These are phyloP conservation scores for Zasmidium cellare DNA, from an alignment of 2,329 filamentous ascomycete genomes.

Conservation along the genomic window DNA sequence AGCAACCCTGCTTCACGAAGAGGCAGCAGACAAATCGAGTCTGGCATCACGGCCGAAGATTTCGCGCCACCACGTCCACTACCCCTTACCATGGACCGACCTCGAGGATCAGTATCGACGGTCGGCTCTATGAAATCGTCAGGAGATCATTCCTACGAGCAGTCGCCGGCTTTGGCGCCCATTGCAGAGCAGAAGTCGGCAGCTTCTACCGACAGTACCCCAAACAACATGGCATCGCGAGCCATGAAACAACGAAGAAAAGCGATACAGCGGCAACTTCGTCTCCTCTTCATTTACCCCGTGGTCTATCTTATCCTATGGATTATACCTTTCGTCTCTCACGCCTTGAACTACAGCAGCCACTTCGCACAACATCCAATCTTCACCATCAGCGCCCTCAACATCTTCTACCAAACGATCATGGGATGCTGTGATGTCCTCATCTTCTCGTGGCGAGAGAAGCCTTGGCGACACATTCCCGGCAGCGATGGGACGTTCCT, in stretches of 20 bases:
- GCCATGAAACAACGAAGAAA: constrained; percentile 19
- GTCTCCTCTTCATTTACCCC: constrained; percentile 75
- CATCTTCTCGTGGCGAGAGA: constrained; percentile 69
- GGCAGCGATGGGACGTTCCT: constrained; percentile 44
- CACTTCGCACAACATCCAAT: constrained; percentile 53
- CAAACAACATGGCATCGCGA: constrained; percentile 15
- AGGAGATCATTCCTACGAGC: constrained; percentile 11
- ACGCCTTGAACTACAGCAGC: constrained; percentile 61
- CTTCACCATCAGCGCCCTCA: constrained; percentile 57
- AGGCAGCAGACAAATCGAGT: constrained; percentile 27
- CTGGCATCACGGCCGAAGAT: constrained; percentile 25
- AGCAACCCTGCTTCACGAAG: too few relatives aligned
- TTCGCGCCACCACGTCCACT: constrained; percentile 22
- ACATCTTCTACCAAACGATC: constrained; percentile 59
- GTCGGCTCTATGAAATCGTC: constrained; percentile 21
- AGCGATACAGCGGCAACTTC: constrained; percentile 55
- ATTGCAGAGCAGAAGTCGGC: constrained; percentile 25
- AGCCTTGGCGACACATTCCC: constrained; percentile 65
- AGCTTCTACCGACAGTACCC: not conserved
- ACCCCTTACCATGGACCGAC: constrained; percentile 1
- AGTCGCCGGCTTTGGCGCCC: constrained; percentile 19
- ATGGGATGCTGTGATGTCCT: constrained; percentile 69
- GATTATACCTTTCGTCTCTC: constrained; percentile 68
- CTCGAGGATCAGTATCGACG: constrained; percentile 26
- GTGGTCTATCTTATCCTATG: constrained; percentile 71